These are phyloP conservation scores for Metarhizium guizhouense DNA, from an alignment of 2,329 filamentous ascomycete genomes.

Conservation along the genomic window DNA sequence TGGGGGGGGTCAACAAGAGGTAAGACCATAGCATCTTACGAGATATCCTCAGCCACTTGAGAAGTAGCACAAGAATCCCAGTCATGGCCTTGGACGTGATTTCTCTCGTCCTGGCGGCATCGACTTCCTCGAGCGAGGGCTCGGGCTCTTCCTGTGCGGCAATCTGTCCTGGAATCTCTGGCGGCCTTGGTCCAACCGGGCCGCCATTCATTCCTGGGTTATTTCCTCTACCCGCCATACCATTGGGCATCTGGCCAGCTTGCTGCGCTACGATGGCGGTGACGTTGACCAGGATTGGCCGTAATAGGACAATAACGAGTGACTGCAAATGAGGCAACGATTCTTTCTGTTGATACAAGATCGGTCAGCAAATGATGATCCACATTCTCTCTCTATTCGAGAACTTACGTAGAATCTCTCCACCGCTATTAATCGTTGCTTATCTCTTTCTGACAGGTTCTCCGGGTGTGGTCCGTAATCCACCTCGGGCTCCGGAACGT, in stretches of 20 bases:
- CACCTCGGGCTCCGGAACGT: slow-evolving; percentile 18
- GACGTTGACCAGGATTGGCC: slow-evolving; percentile 79
- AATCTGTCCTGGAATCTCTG: slow-evolving; percentile 23
- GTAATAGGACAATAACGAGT: slow-evolving; percentile 83
- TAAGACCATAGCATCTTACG: slow-evolving; percentile 47
- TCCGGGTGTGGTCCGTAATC: slow-evolving; percentile 40
- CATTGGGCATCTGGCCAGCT: slow-evolving; percentile 34
- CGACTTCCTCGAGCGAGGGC: slow-evolving; percentile 63
- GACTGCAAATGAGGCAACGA: slow-evolving; percentile 84
- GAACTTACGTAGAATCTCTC: slow-evolving; percentile 76
- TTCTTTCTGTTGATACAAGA: slow-evolving; percentile 42
- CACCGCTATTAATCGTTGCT: slow-evolving; percentile 60
- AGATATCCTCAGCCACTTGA: slow-evolving; percentile 95
- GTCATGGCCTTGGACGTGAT: slow-evolving; percentile 87
- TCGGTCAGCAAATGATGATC: not conserved
- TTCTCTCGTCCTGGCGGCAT: slow-evolving; percentile 72
- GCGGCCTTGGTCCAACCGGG: slow-evolving; percentile 20
- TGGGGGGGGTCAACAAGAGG: not conserved
- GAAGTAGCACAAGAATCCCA: slow-evolving; percentile 73
- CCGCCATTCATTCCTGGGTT: slow-evolving; percentile 33
- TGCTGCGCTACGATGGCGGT: slow-evolving; percentile 68
- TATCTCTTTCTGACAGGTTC: slow-evolving; percentile 43
- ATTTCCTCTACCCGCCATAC: slow-evolving; percentile 27
- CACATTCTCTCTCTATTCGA: not conserved
- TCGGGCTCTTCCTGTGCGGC: slow-evolving; percentile 33